Percentiles rank a stretch among this genome's conserved stretches.
These are phyloP conservation scores for Caloboletus inedulis DNA, from an alignment of 1,284 basidiomycete genomes.

Conservation along the genomic window DNA sequence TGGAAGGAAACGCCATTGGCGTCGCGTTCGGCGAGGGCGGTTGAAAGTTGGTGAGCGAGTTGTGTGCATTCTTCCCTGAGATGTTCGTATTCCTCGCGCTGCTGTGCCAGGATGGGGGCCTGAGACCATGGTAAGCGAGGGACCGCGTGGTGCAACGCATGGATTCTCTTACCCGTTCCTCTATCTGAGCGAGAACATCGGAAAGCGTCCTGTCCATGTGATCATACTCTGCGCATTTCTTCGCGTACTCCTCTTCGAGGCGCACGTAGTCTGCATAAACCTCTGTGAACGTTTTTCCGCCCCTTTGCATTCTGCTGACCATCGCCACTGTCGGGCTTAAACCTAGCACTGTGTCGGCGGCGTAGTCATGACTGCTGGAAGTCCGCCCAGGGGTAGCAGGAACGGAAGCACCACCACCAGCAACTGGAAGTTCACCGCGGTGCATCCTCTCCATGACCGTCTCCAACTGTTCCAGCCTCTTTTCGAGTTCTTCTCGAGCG, in stretches of 20 bases:
- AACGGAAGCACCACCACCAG: constrained; percentile 43
- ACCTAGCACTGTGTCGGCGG: constrained; percentile 54
- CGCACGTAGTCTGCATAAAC: constrained; percentile 86
- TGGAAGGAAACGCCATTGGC: constrained; percentile 45
- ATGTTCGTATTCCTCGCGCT: constrained; percentile 81
- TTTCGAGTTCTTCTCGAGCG: constrained; percentile 61
- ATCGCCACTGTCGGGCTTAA: constrained; percentile 85
- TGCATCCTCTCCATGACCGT: constrained; percentile 62
- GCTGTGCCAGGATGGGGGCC: constrained; percentile 86
- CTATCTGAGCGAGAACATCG: constrained; percentile 78
- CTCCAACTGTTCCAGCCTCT: constrained; percentile 57
- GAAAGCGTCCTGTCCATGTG: constrained; percentile 76
- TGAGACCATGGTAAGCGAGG: constrained; percentile 32
- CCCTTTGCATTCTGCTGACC: constrained; percentile 72
- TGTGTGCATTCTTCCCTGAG: constrained; percentile 74
- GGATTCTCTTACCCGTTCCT: constrained; percentile 69
- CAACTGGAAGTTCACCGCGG: constrained; percentile 62
- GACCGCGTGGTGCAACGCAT: background rate
- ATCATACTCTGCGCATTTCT: constrained; percentile 76
- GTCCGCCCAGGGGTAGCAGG: constrained; percentile 49
- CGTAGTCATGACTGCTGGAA: constrained; percentile 41
- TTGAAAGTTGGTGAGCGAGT: constrained; percentile 76
- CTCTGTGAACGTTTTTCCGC: constrained; percentile 85
- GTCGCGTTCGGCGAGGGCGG: constrained; percentile 69
- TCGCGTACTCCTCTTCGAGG: constrained; percentile 78